phyloP scores from a whole-genome alignment of 768 basidiomycete species.

The Termitomyces sp. region DNA sequence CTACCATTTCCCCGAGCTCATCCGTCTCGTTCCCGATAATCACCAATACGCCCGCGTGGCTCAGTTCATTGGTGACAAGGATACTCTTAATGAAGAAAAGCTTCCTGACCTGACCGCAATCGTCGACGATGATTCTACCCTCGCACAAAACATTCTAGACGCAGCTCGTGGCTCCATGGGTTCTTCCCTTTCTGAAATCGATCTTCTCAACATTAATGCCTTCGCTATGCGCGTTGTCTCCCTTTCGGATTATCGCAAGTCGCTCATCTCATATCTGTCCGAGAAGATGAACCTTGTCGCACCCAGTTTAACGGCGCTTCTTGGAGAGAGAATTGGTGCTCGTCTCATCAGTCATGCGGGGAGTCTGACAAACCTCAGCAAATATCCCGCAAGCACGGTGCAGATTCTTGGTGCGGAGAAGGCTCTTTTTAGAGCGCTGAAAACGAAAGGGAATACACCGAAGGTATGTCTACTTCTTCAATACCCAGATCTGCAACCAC shows the following conservation, averaged over 20 bases:
- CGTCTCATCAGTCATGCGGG: conserved; percentile 94
- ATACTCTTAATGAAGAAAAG: conserved; percentile 70
- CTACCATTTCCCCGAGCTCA: conserved; percentile 97
- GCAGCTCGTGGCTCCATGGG: conserved; percentile 95
- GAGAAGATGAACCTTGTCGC: conserved; percentile 99
- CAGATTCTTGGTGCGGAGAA: conserved; percentile 99
- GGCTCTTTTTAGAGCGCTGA: conserved; percentile 93
- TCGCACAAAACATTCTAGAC: conserved; percentile 92
- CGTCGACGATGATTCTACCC: conserved; percentile 77
- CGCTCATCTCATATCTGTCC: conserved; percentile 76
- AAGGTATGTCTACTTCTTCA: conserved; percentile 47
- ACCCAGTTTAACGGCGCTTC: conserved; percentile 84
- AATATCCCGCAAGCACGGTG: conserved; percentile 97
- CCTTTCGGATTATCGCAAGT: conserved; percentile 91
- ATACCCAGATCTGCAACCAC: neutral
- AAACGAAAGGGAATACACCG: conserved; percentile 98
- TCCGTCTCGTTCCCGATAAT: conserved; percentile 91
- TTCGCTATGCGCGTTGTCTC: conserved; percentile 90
- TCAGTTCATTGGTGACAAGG: conserved; percentile 88
- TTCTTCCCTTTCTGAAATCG: conserved; percentile 82
- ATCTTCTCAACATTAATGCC: conserved; percentile 91
- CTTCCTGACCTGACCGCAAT: conserved; percentile 74
- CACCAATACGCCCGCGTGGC: conserved; percentile 86
- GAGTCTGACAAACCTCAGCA: conserved; percentile 92
- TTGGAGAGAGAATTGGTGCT: conserved; percentile 91